phyloP scores from a whole-genome alignment of 1,139 yeast species.

The Yamadazyma triangularis region DNA sequence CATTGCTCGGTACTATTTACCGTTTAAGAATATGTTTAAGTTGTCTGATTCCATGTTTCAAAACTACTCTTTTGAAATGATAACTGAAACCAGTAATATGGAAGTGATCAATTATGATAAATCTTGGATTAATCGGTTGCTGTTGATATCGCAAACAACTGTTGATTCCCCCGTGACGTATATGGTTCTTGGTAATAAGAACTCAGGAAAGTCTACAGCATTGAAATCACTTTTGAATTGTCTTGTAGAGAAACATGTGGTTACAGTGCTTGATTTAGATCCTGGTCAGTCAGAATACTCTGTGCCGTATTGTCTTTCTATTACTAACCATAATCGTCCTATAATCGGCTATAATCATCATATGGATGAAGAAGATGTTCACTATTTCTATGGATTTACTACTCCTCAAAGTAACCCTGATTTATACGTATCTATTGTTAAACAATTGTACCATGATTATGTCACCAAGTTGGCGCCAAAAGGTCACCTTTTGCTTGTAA shows the following conservation, averaged over 20 bases:
- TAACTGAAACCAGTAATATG: constrained; percentile 12
- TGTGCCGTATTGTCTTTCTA: constrained; percentile 62
- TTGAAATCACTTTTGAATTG: constrained; percentile 52
- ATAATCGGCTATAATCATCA: constrained; percentile 21
- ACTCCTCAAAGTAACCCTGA: constrained; percentile 71
- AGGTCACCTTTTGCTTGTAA: constrained; percentile 54
- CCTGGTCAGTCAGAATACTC: constrained; percentile 90
- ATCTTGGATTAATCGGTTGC: too few species aligned
- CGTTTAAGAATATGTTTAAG: constrained; percentile 40
- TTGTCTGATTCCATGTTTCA: constrained; percentile 15
- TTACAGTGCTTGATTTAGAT: constrained; percentile 68
- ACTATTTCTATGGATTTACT: constrained; percentile 62
- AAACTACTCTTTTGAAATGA: constrained; percentile 33
- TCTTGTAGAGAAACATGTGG: constrained; percentile 15
- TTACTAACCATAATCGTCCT: constrained; percentile 23
- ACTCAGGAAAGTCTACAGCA: constrained; percentile 82
- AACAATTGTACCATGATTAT: constrained; percentile 37
- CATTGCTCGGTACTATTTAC: constrained; percentile 45
- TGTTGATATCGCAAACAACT: not conserved
- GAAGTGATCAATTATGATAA: constrained; percentile 17
- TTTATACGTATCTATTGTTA: constrained; percentile 46
- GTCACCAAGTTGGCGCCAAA: constrained; percentile 16
- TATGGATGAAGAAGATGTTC: constrained; percentile 15
- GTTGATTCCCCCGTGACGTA: constrained; percentile 18
- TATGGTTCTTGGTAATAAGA: constrained; percentile 49